A percentile compares a stretch with the other conserved stretches of the same genome.
Conservation (phyloP, 2,329 filamentous ascomycete genomes). For the Harringtonia aguacate region DNA sequence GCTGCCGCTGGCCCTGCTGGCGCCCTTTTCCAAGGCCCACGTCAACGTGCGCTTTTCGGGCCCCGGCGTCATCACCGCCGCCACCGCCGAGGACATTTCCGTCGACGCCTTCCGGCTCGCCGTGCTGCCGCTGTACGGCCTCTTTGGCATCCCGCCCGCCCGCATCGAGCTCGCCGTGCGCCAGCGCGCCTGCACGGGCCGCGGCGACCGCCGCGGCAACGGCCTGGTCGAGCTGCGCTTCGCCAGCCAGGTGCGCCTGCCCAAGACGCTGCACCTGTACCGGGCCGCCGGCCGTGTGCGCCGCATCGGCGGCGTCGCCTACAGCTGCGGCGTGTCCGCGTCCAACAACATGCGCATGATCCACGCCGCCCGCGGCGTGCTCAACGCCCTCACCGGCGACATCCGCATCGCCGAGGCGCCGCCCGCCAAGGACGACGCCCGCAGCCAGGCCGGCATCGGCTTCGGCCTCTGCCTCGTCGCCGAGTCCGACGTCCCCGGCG, state of each 20-base stretch:
- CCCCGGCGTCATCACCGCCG: slow-evolving; percentile 82
- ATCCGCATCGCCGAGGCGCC: slow-evolving; percentile 66
- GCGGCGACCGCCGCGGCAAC: slow-evolving; percentile 67
- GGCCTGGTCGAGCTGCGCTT: slow-evolving; percentile 92
- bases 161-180: slow-evolving; percentile 80
- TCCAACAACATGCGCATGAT: slow-evolving; percentile 96
- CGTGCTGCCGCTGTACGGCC: slow-evolving; percentile 77
- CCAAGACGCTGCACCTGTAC: slow-evolving; percentile 84
- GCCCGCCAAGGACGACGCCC: slow-evolving; percentile 43
- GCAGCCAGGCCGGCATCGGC: slow-evolving; percentile 68
- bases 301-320: slow-evolving; percentile 84
- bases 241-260: slow-evolving; percentile 82
- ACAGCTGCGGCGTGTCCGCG: slow-evolving; percentile 81
- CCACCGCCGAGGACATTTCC: slow-evolving; percentile 78
- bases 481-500: slow-evolving; percentile 72
- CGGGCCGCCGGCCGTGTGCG: slow-evolving; percentile 76
- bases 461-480: slow-evolving; percentile 88
- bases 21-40: slow-evolving; percentile 84
- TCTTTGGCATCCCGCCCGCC: slow-evolving; percentile 72
- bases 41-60: slow-evolving; percentile 87
- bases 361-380: slow-evolving; percentile 71
- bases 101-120: slow-evolving; percentile 91
- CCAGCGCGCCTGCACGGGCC: slow-evolving; percentile 66
- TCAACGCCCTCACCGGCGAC: slow-evolving; percentile 79
- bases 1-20: slow-evolving; percentile 76